Evolutionary conservation across 1,284 basidiomycete species (phyloP).

Genomic region (Marasmius tenuissimus): DNA sequence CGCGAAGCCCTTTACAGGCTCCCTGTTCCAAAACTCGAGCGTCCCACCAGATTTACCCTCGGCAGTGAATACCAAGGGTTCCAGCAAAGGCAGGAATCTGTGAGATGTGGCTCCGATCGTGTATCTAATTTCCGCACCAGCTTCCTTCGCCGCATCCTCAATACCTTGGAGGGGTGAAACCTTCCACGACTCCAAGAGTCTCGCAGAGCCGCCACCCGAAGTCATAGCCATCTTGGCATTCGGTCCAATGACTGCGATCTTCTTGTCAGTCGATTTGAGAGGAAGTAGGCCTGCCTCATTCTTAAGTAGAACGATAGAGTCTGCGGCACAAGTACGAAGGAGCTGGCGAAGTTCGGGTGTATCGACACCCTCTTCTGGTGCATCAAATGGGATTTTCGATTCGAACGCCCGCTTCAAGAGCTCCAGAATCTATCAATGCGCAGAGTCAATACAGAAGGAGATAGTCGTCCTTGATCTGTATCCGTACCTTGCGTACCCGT

Average conservation of each 20-base stretch:
- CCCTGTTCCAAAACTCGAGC: constrained; percentile 46
- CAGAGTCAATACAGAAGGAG: constrained; percentile 22
- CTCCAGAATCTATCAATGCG: constrained; percentile 33
- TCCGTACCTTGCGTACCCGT: constrained; percentile 34
- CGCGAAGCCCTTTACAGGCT: constrained; percentile 32
- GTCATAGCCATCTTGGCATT: constrained; percentile 53
- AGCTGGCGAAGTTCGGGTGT: constrained; percentile 42
- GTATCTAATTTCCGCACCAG: constrained; percentile 37
- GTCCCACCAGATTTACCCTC: constrained; percentile 32
- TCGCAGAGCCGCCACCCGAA: constrained; percentile 56
- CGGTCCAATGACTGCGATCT: constrained; percentile 57
- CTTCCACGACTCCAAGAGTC: constrained; percentile 43
- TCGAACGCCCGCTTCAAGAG: constrained; percentile 36
- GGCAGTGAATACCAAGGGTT: constrained; percentile 29
- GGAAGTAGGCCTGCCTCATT: constrained; percentile 46
- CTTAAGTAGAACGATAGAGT: constrained; percentile 49
- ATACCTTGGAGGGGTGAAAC: constrained; percentile 54
- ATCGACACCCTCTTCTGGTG: constrained; percentile 39
- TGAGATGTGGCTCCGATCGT: constrained; percentile 36
- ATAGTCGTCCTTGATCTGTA: constrained; percentile 16
- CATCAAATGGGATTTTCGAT: constrained; percentile 44
- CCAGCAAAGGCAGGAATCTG: constrained; percentile 36
- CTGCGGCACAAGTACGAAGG: constrained; percentile 42
- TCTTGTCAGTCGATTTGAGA: constrained; percentile 32
- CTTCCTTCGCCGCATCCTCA: constrained; percentile 33